A percentile compares a stretch with the other conserved stretches of the same genome.
phyloP scores from a whole-genome alignment of 495 filamentous ascomycete species.

The Xylaria venustula region DNA sequence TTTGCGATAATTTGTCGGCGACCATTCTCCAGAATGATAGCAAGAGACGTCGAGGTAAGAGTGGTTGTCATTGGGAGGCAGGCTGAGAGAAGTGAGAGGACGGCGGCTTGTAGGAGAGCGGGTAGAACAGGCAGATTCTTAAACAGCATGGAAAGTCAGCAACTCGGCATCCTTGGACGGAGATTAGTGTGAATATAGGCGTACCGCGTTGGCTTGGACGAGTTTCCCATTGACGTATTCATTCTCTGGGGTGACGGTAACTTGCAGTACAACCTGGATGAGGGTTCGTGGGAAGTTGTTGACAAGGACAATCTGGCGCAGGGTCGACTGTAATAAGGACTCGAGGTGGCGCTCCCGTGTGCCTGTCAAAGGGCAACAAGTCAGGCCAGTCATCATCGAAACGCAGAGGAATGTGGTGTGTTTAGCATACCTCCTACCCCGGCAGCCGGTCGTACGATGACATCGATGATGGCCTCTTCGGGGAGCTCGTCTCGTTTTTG shows the following conservation, averaged over 20 bases:
- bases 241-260: constrained; percentile 56
- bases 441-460: constrained; percentile 79
- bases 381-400: constrained; percentile 33
- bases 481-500: constrained; percentile 81
- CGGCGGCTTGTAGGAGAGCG: constrained; percentile 67
- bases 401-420: constrained; percentile 21
- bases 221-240: constrained; percentile 52
- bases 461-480: constrained; percentile 86
- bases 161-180: too few relatives aligned
- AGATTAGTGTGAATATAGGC: neutral
- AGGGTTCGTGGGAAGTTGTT: constrained; percentile 66
- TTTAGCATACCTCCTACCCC: constrained; percentile 71
- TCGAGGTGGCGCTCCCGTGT: constrained; percentile 72
- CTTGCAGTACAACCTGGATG: constrained; percentile 66
- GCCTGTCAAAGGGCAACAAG: constrained; percentile 45
- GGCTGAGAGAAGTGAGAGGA: constrained; percentile 74
- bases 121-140: constrained; percentile 76
- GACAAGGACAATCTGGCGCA: constrained; percentile 67
- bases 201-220: constrained; percentile 48
- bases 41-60: constrained; percentile 61
- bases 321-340: constrained; percentile 62
- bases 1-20: constrained; percentile 46
- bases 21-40: constrained; percentile 52
- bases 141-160: constrained; percentile 1
- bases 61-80: constrained; percentile 72